These are phyloP conservation scores for Rosa chinensis DNA, from an alignment of 306 rosid species.

Conservation along the genomic window DNA sequence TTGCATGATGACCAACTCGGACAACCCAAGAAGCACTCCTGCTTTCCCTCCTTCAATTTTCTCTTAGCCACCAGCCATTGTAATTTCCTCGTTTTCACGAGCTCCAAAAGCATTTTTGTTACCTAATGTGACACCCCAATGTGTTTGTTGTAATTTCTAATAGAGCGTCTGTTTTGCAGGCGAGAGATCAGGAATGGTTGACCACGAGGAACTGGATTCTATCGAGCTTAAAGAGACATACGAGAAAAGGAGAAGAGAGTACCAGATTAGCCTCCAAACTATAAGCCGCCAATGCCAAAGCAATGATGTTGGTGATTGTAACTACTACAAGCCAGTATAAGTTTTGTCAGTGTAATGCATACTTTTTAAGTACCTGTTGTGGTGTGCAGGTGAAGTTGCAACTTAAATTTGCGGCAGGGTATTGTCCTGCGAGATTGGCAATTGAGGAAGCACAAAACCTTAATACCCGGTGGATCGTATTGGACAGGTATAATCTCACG, in stretches of 20 bases:
- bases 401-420: conserved; percentile 24
- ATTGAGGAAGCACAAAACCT: conserved; percentile 10
- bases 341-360: neutral
- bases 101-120: neutral
- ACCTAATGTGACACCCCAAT: neutral
- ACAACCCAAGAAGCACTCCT: conserved; percentile 12
- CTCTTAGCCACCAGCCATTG: neutral
- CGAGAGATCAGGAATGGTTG: conserved; percentile 15
- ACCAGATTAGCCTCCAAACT: conserved; percentile 18
- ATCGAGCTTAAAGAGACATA: conserved; percentile 16
- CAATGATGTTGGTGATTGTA: conserved; percentile 10
- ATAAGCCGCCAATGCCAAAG: conserved; percentile 12
- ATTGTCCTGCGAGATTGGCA: conserved; percentile 16
- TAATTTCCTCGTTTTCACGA: neutral
- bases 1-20: neutral
- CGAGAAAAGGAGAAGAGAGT: conserved; percentile 15
- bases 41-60: conserved; percentile 23
- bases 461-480: conserved; percentile 21
- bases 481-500: conserved; percentile 13
- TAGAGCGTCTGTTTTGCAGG: neutral
- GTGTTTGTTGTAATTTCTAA: neutral
- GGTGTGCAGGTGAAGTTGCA: conserved; percentile 25
- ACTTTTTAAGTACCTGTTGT: neutral
- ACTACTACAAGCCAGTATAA: neutral
- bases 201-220: conserved; percentile 19